Evolutionary conservation across 768 basidiomycete species (phyloP), one percentile per base, ranked within the genome.

Genomic region (Symmetrospora coprosmae): DNA sequence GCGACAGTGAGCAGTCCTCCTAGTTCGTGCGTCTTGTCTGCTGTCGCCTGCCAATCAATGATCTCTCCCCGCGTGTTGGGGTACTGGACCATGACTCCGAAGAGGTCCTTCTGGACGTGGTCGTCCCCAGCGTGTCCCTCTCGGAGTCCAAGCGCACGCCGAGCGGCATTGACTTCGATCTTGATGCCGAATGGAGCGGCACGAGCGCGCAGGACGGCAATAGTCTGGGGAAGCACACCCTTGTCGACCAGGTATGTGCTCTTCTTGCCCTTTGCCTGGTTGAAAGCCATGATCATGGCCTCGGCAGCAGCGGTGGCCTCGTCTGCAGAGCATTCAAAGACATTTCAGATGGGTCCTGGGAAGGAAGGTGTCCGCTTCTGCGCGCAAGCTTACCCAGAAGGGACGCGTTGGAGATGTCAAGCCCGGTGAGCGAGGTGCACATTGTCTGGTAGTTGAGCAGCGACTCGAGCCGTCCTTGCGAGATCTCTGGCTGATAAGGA

Each of bases 401-500:
- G 16, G 90, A 96, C 2, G 92, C 90, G 68, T 96, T 96, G 28
- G 92, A 87, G 63, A 96, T 88, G 67, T 89, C 86, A 80, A 99
- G 89, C 21, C 84, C 79, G 14, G 92, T 94, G 69, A 99, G 75
- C 16, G 91, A 94, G 75, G 81, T 86, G 64, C 91, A 80, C 85
- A 99, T 90, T 0, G 90, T 87, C 75, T 99, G 92, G 70, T 82
- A 99, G 73, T 99, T 97, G 70, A 97, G 81, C 37, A 99, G 79
- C 4, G 89, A 94, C 71, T 99, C 92, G 47, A 99, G 79, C 50
- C 92, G 92, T 38, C 88, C 92, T 81, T 99, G 92, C n/a, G 92
- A 83, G 72, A 97, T 85, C 77, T 99, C 92, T 1, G 92, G 90
- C 69, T 94, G 89, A 74, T 91, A 91, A 1, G 89, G 88, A 0